Evolutionary conservation across 495 filamentous ascomycete genomes (phyloP).

Genomic region (Friedmanniomyces endolithicus): DNA sequence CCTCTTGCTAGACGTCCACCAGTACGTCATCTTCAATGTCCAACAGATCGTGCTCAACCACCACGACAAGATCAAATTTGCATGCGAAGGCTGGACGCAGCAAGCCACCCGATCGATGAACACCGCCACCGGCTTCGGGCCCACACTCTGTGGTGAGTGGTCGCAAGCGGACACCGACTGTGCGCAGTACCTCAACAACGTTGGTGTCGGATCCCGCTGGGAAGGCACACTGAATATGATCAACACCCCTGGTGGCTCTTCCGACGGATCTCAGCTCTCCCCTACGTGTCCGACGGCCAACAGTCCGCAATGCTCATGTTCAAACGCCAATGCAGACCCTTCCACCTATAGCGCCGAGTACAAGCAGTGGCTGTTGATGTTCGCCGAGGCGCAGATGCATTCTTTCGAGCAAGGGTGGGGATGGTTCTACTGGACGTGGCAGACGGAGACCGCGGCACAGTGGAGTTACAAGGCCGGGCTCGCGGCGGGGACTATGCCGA

Average conservation of each 20-base stretch:
- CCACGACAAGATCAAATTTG: conserved; percentile 65
- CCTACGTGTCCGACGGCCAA: conserved; percentile 56
- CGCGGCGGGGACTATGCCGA: conserved; percentile 70
- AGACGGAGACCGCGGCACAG: conserved; percentile 65
- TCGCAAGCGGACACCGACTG: conserved; percentile 97
- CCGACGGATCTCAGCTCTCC: conserved; percentile 41
- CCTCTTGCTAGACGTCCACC: conserved; percentile 75
- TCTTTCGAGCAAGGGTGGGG: conserved; percentile 85
- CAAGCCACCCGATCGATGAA: conserved; percentile 62
- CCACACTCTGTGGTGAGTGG: conserved; percentile 97
- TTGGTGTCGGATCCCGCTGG: conserved; percentile 81
- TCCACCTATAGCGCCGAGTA: conserved; percentile 57
- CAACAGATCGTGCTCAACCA: conserved; percentile 42
- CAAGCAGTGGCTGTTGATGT: conserved; percentile 73
- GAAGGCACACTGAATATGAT: conserved; percentile 60
- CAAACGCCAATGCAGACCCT: conserved; percentile 59
- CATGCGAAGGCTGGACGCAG: conserved; percentile 71
- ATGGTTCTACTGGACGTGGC: conserved; percentile 98
- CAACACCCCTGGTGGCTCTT: conserved; percentile 30
- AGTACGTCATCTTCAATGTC: conserved; percentile 55
- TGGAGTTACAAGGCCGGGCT: conserved; percentile 90
- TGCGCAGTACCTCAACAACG: conserved; percentile 75
- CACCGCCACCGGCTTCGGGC: conserved; percentile 72
- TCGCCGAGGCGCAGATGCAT: conserved; percentile 91
- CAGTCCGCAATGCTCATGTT: conserved; percentile 52